These are phyloP conservation scores for Mercurialis annua DNA, from an alignment of 345 rosid species.

Conservation along the genomic window DNA sequence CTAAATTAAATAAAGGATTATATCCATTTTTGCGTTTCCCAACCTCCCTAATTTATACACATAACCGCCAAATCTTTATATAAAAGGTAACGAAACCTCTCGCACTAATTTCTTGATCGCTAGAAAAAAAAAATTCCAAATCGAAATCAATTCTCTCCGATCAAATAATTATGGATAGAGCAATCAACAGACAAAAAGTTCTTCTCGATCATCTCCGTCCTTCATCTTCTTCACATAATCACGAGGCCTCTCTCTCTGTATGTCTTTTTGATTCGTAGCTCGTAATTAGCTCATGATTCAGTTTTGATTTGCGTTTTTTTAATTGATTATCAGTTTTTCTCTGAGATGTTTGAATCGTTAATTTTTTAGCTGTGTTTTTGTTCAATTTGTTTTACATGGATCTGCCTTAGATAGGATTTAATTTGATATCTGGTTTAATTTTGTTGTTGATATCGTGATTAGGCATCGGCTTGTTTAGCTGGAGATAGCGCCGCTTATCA, in stretches of 20 bases:
- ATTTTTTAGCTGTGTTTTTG: neutral
- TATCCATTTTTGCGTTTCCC: too few species aligned
- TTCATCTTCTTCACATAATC: slow-evolving; percentile 46
- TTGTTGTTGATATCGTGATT: neutral
- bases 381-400: neutral
- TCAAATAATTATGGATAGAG: slow-evolving; percentile 65
- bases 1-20: too few species aligned
- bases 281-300: neutral
- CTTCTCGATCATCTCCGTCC: slow-evolving; percentile 90
- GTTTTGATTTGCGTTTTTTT: neutral
- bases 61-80: neutral
- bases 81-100: neutral
- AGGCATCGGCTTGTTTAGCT: slow-evolving; percentile 77
- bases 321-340: neutral
- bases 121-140: too few species aligned
- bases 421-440: neutral
- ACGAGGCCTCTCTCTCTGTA: slow-evolving; percentile 65
- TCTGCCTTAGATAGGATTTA: neutral
- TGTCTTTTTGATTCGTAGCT: slow-evolving; percentile 18
- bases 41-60: too few species aligned
- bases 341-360: neutral
- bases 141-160: neutral
- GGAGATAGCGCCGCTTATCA: slow-evolving; percentile 95
- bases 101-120: neutral
- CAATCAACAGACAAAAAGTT: slow-evolving; percentile 76